Percentiles rank a stretch among this genome's conserved stretches.
phyloP scores from a whole-genome alignment of 2,329 filamentous ascomycete genomes.

The Xylaria sp. region DNA sequence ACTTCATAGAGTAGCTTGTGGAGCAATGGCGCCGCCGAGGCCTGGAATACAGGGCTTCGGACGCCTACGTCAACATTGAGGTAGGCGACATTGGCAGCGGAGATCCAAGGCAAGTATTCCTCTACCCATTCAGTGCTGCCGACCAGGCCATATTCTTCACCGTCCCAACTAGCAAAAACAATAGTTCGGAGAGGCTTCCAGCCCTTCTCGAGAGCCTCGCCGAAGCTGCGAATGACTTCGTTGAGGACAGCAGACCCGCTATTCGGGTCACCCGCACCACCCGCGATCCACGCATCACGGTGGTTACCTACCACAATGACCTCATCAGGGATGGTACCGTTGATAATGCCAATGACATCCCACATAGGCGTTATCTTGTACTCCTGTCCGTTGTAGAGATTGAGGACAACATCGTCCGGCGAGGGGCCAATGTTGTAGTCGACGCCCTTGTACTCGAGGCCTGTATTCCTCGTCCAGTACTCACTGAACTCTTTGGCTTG shows the following conservation, averaged over 20 bases:
- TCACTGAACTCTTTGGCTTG: constrained; percentile 73
- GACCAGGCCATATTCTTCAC: constrained; percentile 82
- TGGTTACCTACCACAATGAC: constrained; percentile 92
- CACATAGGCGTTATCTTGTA: constrained; percentile 82
- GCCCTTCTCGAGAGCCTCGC: constrained; percentile 66
- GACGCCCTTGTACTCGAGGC: constrained; percentile 78
- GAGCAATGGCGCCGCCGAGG: constrained; percentile 73
- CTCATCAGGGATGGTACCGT: constrained; percentile 81
- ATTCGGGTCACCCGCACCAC: constrained; percentile 80
- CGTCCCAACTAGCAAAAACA: constrained; percentile 84
- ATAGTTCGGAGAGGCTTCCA: constrained; percentile 90
- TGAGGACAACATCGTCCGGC: constrained; percentile 70
- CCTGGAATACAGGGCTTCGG: constrained; percentile 63
- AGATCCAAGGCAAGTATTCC: constrained; percentile 82
- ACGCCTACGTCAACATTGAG: constrained; percentile 83
- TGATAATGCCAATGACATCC: constrained; percentile 92
- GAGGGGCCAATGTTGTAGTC: constrained; percentile 85
- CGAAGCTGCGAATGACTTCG: constrained; percentile 75
- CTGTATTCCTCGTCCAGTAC: constrained; percentile 70
- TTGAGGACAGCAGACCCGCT: constrained; percentile 79
- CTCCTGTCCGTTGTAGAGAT: constrained; percentile 77
- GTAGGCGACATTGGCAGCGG: constrained; percentile 74
- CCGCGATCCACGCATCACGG: constrained; percentile 85
- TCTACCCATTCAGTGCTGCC: constrained; percentile 94
- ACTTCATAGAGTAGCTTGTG: constrained; percentile 72